Evolutionary conservation across 305 asterid species (phyloP), one percentile per base, ranked within the genome.

Genomic region (Caryopteris hybrid): DNA sequence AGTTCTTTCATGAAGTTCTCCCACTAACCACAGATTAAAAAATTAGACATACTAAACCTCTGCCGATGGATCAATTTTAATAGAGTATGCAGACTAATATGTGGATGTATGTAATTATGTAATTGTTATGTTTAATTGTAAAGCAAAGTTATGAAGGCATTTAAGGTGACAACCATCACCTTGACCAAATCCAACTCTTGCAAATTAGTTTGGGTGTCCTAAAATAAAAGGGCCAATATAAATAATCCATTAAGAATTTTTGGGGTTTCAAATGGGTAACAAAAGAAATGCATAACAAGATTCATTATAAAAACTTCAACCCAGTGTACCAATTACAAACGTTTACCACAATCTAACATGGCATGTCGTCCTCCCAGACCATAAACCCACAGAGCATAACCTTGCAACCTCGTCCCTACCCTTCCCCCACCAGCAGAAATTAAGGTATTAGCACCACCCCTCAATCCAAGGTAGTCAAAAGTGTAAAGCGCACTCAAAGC

Each of bases 1-100:
- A 61, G 39, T 46, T 69, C 23, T 51, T 63, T 56, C 23, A 57
- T 61, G 55, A 47, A 57, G 51, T 63, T 64, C 16, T 48, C 53
- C 50, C 20, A 66, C 51, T 41, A 73, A 53, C 2, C 13, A 56
- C 17, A 51, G 56, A 45, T 36, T 21, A 25, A 51, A 51, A 41
- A 53, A 66, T 12, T 20, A 34, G 69, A 63, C 46, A 52, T 47
- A 23, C 14, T 20, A 46, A 47, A 20, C 25, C 8, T 54, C 42
- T 21, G 7, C 25, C 16, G 13, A 52, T 29, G 36, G 52, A 22
- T 56, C n/a, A 74, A 55, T 42, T 42, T 10, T 39, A 67, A 36
- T 13, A 51, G 21, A 25, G 36, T 42, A 20, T 58, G 61, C 62
- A 58, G 43, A 45, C 41, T 48, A 33, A 18, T 1, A 46, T 46